Evolutionary conservation across 176 grass and related monocot species (phyloP).

Genomic region (Rhynchospora pubera): DNA sequence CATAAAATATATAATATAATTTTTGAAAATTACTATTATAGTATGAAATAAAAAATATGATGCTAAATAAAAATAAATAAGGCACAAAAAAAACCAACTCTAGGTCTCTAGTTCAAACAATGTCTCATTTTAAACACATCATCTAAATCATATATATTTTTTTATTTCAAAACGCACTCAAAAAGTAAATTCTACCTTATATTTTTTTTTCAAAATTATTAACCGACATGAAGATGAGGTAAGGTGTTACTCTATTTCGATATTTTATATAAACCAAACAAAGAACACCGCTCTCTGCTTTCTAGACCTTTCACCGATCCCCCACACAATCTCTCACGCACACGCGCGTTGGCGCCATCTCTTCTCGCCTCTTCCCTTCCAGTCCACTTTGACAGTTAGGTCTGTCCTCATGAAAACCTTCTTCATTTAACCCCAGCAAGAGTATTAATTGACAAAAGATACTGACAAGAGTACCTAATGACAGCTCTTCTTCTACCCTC

Average conservation of each 20-base stretch:
- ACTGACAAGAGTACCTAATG: background rate
- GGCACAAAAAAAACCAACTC: no score
- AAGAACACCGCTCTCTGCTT: background rate
- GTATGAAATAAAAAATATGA: no score
- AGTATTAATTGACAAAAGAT: background rate
- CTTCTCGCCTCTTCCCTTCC: background rate
- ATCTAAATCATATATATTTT: no score
- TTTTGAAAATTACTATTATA: no score
- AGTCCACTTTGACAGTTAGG: slow-evolving; percentile 3
- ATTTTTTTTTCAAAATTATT: no score
- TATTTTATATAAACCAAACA: background rate
- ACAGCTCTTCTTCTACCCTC: background rate
- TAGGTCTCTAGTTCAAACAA: no score
- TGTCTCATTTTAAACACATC: no score
- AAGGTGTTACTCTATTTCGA: background rate
- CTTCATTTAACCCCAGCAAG: background rate
- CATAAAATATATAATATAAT: no score
- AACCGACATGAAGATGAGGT: no score
- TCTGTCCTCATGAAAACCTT: background rate
- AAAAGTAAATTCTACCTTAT: no score
- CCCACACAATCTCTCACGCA: background rate
- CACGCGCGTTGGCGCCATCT: background rate
- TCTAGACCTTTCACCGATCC: background rate
- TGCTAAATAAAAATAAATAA: no score
- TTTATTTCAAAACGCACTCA: no score